Conservation (phyloP, 106 monocot genomes). For the Hemerocallis citrina region DNA sequence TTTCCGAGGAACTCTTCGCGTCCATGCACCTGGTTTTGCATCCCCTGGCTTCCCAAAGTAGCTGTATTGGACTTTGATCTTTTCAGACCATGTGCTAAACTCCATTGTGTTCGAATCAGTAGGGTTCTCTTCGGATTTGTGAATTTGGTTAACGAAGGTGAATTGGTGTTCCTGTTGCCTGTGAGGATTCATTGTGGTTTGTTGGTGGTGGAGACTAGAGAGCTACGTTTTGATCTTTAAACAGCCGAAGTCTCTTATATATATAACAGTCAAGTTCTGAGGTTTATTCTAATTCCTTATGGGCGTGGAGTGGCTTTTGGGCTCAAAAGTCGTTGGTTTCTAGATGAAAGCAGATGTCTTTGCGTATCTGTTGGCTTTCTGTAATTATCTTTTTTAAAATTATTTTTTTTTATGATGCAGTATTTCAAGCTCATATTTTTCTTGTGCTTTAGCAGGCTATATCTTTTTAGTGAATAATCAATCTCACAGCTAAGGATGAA, state of each 20-base stretch:
- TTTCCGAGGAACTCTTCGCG: slow-evolving; percentile 15
- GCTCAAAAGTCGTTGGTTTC: slow-evolving; percentile 7
- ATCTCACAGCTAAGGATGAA: no score
- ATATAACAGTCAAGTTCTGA: no score
- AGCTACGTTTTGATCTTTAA: no score
- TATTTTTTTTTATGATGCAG: background rate
- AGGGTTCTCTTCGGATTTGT: background rate
- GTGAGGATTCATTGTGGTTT: slow-evolving; percentile 12
- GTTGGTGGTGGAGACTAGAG: background rate
- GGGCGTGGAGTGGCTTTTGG: background rate
- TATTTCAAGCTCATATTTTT: background rate
- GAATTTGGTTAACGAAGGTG: slow-evolving; percentile 14
- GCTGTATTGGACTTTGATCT: slow-evolving; percentile 20
- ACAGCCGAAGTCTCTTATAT: no score
- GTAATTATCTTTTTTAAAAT: background rate
- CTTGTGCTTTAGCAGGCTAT: background rate
- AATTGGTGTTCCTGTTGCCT: slow-evolving; percentile 15
- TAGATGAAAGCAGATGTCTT: slow-evolving; percentile 8
- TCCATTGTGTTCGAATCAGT: slow-evolving; percentile 7
- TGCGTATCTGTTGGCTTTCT: background rate
- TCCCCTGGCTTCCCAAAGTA: slow-evolving; percentile 13
- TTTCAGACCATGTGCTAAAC: slow-evolving; percentile 26
- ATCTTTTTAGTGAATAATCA: background rate
- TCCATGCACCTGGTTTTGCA: slow-evolving; percentile 21
- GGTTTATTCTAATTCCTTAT: background rate